phyloP scores from a whole-genome alignment of 305 asterid species.

The Fraxinus velutina region DNA sequence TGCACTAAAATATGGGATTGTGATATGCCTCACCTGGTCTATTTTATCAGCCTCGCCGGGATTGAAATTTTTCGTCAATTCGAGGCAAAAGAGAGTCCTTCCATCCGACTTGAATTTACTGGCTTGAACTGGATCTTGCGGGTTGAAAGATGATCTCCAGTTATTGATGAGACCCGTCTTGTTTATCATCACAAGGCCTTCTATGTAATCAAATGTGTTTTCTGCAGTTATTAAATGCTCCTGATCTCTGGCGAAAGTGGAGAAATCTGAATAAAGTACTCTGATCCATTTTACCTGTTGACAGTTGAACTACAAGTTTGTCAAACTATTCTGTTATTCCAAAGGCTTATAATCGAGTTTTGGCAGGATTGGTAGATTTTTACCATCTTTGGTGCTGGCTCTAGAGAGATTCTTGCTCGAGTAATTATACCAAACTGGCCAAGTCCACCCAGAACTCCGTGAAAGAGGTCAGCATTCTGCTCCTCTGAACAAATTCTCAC shows the following conservation, averaged over 20 bases:
- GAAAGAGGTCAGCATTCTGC: conserved; percentile 79
- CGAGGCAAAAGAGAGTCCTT: conserved; percentile 70
- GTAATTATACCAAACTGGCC: conserved; percentile 91
- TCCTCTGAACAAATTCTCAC: conserved; percentile 67
- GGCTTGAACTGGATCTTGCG: conserved; percentile 62
- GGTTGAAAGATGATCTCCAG: conserved; percentile 77
- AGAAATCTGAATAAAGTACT: conserved; percentile 72
- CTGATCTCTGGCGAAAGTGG: conserved; percentile 61
- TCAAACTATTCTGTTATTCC: neutral
- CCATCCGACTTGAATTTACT: conserved; percentile 65
- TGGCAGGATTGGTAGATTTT: neutral
- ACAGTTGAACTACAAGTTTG: conserved; percentile 18
- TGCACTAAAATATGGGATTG: neutral
- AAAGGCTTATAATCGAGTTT: neutral
- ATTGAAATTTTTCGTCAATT: conserved; percentile 63
- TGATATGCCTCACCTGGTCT: conserved; percentile 45
- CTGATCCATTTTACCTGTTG: conserved; percentile 85
- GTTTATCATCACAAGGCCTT: conserved; percentile 80
- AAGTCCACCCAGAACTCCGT: conserved; percentile 78
- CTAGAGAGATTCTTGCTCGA: conserved; percentile 71
- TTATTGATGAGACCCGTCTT: conserved; percentile 55
- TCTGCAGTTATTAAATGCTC: conserved; percentile 58
- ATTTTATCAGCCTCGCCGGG: conserved; percentile 40
- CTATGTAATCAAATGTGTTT: conserved; percentile 72
- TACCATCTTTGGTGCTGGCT: conserved; percentile 85